Base-by-base conservation (phyloP, 106 monocot genomes). In the Dendrobium nobile region DNA sequence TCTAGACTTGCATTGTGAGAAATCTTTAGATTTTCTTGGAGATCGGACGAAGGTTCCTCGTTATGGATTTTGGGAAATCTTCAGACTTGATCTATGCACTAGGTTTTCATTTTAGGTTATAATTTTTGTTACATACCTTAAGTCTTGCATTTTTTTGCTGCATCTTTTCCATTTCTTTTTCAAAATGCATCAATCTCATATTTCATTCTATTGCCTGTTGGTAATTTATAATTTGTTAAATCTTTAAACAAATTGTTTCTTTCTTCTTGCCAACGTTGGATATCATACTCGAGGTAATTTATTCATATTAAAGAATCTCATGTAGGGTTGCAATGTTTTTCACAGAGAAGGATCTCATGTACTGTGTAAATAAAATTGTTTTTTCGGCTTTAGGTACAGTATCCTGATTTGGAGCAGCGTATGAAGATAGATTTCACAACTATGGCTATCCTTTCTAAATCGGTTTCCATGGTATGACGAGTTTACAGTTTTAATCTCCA, bases 351-450 rank as follows among this genome's bases (percentile, higher is more conserved):
- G 9, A 70, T 70, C 13, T 70, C 33, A 9, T 74, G 42, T 47
- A 27, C 22, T 27, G 19, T 76, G 13, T 74, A 19, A 76, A 76
- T 76, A 19, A 51, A 61, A 54, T 77, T 43, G 70, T n/a, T 41
- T 87, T 31, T 27, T 81, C 78, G 45, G 41, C 72, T 85, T 13
- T 78, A 99, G 98, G 92, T 99, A 75, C 95, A 99, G 73, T 99
- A 99, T 74, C 98, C 98, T 88, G 92, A 92, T 45, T 84, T 99
- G 78, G 88, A 93, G 85, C 85, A 92, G 83, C 81, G 82, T 20
- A 91, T 99, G 91, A 91, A 87, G 82, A 83, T 99, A 80, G 98
- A 99, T 79, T 83, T 99, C 54, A 77, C 84, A 87, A 93, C 91
- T 45, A 99, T 99, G 94, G 47, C 75, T 75, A 47, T 99, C 72